Percentiles rank a stretch among this genome's conserved stretches.
Evolutionary conservation across 495 filamentous ascomycete genomes (phyloP).

Genomic region (Penicillium atrosanguineum): DNA sequence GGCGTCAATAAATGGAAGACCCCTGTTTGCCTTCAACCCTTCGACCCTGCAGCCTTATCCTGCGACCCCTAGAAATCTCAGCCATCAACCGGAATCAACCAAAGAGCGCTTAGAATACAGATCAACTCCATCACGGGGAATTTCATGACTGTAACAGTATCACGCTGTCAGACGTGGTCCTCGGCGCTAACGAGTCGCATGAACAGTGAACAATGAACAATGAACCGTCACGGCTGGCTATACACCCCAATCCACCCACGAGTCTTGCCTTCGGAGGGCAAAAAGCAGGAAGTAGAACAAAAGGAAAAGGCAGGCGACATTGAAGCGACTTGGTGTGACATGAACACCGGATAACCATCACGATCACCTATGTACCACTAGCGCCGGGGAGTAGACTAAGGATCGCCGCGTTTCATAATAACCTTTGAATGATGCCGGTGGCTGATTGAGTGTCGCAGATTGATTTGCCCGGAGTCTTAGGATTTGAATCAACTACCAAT

Average conservation of each 20-base stretch:
- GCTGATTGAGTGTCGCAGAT: neutral
- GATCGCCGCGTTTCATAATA: neutral
- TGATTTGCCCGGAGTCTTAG: neutral
- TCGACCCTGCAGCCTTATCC: neutral
- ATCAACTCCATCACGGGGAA: neutral
- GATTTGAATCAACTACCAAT: neutral
- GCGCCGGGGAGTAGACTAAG: neutral
- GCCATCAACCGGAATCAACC: neutral
- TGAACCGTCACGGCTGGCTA: neutral
- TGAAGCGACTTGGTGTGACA: neutral
- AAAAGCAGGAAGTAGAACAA: neutral
- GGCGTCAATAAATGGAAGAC: neutral
- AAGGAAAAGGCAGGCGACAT: neutral
- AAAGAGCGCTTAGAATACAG: neutral
- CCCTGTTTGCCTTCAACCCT: neutral
- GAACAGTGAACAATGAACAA: neutral
- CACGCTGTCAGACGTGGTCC: slow-evolving; percentile 9
- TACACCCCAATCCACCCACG: neutral
- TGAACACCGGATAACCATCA: neutral
- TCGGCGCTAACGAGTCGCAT: neutral
- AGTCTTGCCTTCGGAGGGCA: neutral
- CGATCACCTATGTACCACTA: neutral
- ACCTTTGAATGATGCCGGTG: neutral
- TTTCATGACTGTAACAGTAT: slow-evolving; percentile 6
- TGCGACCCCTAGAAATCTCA: slow-evolving; percentile 1